These are phyloP conservation scores for Kwoniella sp. DNA, from an alignment of 768 basidiomycete genomes.

Conservation along the genomic window DNA sequence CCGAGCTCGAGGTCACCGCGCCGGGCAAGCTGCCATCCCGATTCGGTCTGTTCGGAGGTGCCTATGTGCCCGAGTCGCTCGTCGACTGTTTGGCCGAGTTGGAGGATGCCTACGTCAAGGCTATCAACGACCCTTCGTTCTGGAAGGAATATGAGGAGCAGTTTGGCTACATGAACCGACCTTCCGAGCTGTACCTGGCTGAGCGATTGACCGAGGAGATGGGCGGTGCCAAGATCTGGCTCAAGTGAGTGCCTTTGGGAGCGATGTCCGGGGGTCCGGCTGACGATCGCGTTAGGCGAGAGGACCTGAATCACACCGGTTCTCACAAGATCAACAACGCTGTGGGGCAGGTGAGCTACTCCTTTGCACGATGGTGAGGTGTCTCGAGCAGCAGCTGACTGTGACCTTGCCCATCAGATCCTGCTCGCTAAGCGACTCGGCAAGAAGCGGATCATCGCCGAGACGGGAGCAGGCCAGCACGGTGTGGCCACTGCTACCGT, in stretches of 20 bases:
- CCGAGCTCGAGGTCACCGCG: constrained; percentile 28
- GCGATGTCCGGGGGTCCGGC: neutral
- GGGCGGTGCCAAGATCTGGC: constrained; percentile 93
- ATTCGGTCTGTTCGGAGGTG: constrained; percentile 94
- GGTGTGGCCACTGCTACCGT: constrained; percentile 98
- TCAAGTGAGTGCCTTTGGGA: constrained; percentile 64
- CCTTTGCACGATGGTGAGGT: too few relatives aligned
- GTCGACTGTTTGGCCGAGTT: constrained; percentile 87
- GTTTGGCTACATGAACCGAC: constrained; percentile 92
- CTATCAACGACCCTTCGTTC: constrained; percentile 81
- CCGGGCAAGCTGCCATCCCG: constrained; percentile 61
- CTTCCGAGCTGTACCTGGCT: constrained; percentile 84
- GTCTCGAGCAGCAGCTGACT: too few relatives aligned
- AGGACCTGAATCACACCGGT: constrained; percentile 78
- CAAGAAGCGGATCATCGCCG: constrained; percentile 95
- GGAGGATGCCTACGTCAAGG: constrained; percentile 79
- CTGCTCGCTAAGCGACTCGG: constrained; percentile 88
- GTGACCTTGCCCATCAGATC: constrained; percentile 65
- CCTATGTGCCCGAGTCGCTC: constrained; percentile 95
- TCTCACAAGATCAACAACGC: constrained; percentile 99
- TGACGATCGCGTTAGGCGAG: constrained; percentile 31
- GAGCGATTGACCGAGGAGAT: constrained; percentile 82
- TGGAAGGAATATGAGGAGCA: constrained; percentile 84
- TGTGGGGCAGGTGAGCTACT: constrained; percentile 72
- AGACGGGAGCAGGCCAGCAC: constrained; percentile 98